Evolutionary conservation across 768 basidiomycete genomes (phyloP), one percentile per base, ranked within the genome.

Genomic region (Lenzites betulinus): DNA sequence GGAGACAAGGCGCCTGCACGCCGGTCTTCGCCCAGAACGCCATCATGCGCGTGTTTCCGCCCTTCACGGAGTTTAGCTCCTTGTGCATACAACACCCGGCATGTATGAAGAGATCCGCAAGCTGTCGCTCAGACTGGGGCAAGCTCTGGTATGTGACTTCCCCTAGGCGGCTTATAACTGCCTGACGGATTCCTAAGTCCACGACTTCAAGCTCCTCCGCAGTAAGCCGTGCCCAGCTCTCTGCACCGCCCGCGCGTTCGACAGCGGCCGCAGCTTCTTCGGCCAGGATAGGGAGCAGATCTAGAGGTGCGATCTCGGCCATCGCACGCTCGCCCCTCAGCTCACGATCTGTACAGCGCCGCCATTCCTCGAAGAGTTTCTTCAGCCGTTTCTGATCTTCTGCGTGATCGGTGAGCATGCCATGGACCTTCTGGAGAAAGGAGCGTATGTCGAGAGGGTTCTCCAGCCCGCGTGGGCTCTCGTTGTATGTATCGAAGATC

Each of bases 51-150:
- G 28, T 25, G 43, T 67, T 66, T 0, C 75, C 75, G 8, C 67
- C 73, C 48, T 74, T 74, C 46, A 75, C 64, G 11, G 65, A 62
- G 53, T 78, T 78, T 42, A 67, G 64, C 25, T 77, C 75, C 60
- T 77, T 78, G 64, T 78, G 77, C 73, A 75, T 75, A 46, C 71
- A 73, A 61, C 77, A 78, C 1, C 75, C 76, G 23, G 62, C 73
- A 70, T 71, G 74, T 7, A 78, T 58, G 59, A 78, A 77, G 1
- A 76, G 63, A 12, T 69, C 53, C 0, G 72, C 57, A 0, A 52
- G 56, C 7, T 51, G 49, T 48, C 60, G 23, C 51, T 71, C 65
- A 2, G 26, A 15, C 5, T 49, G 51, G 0, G 68, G 48, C 1
- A 73, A 47, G n/a, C 36, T 33, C 1, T 39, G 53, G 44, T 66